Conservation (phyloP, 371 early-diverging fungal genomes). For the Phascolomyces articulosus region DNA sequence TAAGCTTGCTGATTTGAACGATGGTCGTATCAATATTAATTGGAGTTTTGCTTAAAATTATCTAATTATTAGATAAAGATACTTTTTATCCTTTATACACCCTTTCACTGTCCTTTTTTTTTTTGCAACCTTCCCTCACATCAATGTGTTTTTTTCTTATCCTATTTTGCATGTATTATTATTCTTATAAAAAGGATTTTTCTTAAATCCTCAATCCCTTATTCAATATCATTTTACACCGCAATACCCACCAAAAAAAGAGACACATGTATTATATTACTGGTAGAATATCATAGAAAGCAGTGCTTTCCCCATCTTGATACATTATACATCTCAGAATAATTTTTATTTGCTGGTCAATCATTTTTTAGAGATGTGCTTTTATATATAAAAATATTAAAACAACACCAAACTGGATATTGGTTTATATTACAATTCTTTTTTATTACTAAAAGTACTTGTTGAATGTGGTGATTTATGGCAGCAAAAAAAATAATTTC, state of each 20-base stretch:
- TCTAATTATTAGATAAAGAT: not conserved
- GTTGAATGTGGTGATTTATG: too few relatives aligned
- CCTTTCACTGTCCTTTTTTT: not conserved
- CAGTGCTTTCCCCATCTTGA: slow-evolving; percentile 3
- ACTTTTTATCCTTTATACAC: not conserved
- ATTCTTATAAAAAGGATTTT: not conserved
- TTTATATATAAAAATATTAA: not conserved
- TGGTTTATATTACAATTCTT: too few relatives aligned
- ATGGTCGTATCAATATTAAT: slow-evolving; percentile 42
- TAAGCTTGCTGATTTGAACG: slow-evolving; percentile 30
- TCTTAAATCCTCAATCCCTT: too few relatives aligned
- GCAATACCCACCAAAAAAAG: too few relatives aligned
- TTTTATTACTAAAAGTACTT: too few relatives aligned
- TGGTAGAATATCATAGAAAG: slow-evolving; percentile 6
- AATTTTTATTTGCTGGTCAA: not conserved
- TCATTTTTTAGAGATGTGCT: not conserved
- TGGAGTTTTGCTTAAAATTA: slow-evolving; percentile 28
- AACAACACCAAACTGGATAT: too few relatives aligned
- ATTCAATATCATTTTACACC: too few relatives aligned
- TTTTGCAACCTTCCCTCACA: too few relatives aligned
- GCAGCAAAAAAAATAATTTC: too few relatives aligned
- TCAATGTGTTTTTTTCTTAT: not conserved
- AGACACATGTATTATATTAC: not conserved
- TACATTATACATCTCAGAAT: too few relatives aligned
- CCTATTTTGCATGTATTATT: not conserved